Base-by-base conservation (phyloP, 176 grass and related monocot species). In the Otatea glauca region DNA sequence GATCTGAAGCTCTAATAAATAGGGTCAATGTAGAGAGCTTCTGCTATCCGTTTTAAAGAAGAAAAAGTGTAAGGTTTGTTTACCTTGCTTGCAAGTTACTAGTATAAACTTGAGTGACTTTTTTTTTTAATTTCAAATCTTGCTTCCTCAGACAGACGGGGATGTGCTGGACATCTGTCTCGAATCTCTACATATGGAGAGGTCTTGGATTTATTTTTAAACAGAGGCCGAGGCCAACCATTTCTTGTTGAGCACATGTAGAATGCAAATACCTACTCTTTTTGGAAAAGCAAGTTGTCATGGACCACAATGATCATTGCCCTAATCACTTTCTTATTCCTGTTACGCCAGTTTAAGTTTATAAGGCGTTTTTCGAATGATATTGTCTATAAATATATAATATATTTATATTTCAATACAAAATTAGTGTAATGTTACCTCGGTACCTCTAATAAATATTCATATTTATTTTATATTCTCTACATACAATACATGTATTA, bases 151-250 rank as follows among this genome's bases (percentile, higher is more conserved):
- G 16, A 27, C 7, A 17, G 10, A 43, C 9, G 51, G 60, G 61
- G 14, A 69, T 87, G 85, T 76, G 62, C 49, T 27, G 50, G 78
- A 87, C 86, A 82, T 17, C 29, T 63, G 16, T 21, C 65, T 60
- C 4, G 68, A 86, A 73, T 80, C 34, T 72, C 66, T 38, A 75
- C 59, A 65, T 61, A 38, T 42, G 13, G 71, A 75, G 13, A 23
- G 9, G 21, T 23, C 37, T 7, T 85, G 70, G 14, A 32, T 8
- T 44, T 9, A 9, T 27, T 72, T 20, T 35, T 24, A 72, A 48
- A 16, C 16, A 47, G 42, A 24, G 21, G 69, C 6, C 14, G 0
- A 5, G 10, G 69, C 13, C 23, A 0, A 11, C 6, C 69, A 29
- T 72, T 54, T 35, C 8, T 34, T 74, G 27, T 9, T 49, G 11